Percentiles rank a stretch among this genome's conserved stretches.
Conservation (phyloP, 1,284 basidiomycete species). For the Pyrrhoderma noxium region DNA sequence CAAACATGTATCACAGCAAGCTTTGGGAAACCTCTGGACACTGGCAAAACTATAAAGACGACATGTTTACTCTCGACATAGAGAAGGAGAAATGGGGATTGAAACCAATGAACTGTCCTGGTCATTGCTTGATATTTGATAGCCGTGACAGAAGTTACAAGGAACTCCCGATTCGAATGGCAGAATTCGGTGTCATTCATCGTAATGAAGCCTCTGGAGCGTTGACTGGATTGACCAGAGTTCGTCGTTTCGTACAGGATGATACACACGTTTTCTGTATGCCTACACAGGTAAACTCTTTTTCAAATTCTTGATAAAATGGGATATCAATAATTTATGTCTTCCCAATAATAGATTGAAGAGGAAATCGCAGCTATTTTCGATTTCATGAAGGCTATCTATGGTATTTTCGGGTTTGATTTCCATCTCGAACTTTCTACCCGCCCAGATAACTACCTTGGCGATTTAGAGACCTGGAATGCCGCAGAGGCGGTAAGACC, state of each 20-base stretch:
- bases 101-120: slow-evolving; percentile 99
- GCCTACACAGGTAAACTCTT: slow-evolving; percentile 64
- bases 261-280: slow-evolving; percentile 98
- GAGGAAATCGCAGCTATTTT: slow-evolving; percentile 85
- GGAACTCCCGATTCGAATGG: slow-evolving; percentile 94
- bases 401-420: slow-evolving; percentile 96
- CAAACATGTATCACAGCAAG: slow-evolving; percentile 96
- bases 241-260: slow-evolving; percentile 94
- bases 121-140: slow-evolving; percentile 96
- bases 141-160: slow-evolving; percentile 91
- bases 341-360: slow-evolving; percentile 70
- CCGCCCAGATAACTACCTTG: slow-evolving; percentile 92
- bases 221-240: slow-evolving; percentile 88
- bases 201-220: slow-evolving; percentile 96
- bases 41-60: slow-evolving; percentile 96
- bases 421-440: slow-evolving; percentile 96
- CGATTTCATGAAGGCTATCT: slow-evolving; percentile 92
- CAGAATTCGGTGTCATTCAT: slow-evolving; percentile 97
- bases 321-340: too few species aligned
- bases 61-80: slow-evolving; percentile 92
- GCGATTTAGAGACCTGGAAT: slow-evolving; percentile 87
- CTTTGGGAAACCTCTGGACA: slow-evolving; percentile 99
- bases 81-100: slow-evolving; percentile 95
- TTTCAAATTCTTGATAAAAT: not conserved
- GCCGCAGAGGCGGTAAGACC: slow-evolving; percentile 69